Base-by-base conservation (phyloP, 2,329 filamentous ascomycete genomes). In the Trichophyton equinum region DNA sequence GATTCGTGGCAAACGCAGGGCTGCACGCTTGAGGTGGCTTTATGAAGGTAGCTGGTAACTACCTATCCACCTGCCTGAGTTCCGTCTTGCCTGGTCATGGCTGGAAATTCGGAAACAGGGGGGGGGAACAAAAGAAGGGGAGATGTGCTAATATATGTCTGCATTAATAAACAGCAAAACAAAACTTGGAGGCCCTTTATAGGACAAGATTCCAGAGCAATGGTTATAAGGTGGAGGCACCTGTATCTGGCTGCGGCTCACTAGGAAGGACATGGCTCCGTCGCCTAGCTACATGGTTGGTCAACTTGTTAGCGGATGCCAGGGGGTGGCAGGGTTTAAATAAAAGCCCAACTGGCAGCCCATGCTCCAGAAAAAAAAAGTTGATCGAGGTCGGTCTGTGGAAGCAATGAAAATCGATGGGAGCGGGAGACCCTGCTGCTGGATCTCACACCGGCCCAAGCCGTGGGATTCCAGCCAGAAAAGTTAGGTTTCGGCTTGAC, bases 1-100 rank as follows among this genome's bases (percentile, higher is more conserved):
- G 11, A 38, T 55, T 36, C 51, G 51, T 36, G 51, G 51, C 51
- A 55, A 55, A 36, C 51, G 51, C 51, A 55, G 30, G n/a, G 51
- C 30, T 55, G 51, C 51, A 55, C 27, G 27, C 20, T 25, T 13
- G 9, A 51, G 13, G 46, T 22, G 46, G 46, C 46, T 25, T 38
- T 25, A 51, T 22, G 13, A 25, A 51, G 46, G 46, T 51, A 51
- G 46, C 20, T 30, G 8, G 13, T 13, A 25, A 15, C 46, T 51
- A 51, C 46, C 46, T 51, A 51, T 22, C 46, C 20, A 27, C 20
- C 46, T 25, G 46, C 20, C 46, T 51, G 20, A 51, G 46, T 51
- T 22, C 46, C 22, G 33, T 38, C 33, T 38, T 38, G 33, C 11
- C 33, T 38, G 46, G 20, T 13, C 46, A 51, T 51, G 46, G 46